Evolutionary conservation across 805 yeast species (phyloP), one percentile per base, ranked within the genome.

Genomic region (Scheffersomyces stipitis): DNA sequence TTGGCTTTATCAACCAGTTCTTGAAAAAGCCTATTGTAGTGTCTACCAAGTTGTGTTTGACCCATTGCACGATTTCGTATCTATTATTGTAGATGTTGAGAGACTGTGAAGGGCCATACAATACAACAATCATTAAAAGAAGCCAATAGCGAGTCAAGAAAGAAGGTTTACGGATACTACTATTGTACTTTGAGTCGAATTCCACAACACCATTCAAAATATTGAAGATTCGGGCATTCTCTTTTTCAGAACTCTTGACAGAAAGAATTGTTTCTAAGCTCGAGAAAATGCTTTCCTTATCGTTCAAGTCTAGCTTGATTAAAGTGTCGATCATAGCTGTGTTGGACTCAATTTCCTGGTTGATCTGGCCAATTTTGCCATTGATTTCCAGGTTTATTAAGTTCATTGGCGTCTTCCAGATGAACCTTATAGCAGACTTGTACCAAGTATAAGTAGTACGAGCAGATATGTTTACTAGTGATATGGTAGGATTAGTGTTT

Each of bases 1-100:
- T 53, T 1, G 98, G 99, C 31, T 75, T 74, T 28, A 87, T 64
- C 3, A 91, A 74, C 98, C 99, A 91, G 56, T 90, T 88, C 22
- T 69, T 60, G 69, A 81, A 75, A 49, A 90, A 83, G 3, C 91
- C 87, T 18, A 54, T 52, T 1, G 71, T 51, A 0, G 95, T 82
- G n/a, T 81, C 86, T 12, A 80, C 58, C 4, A 87, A 54, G 36
- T 83, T 82, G 33, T 68, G 66, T 34, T 67, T 63, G 30, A 80
- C 40, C 82, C 93, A 86, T 1, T 67, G 54, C 2, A 66, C 43
- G 13, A 88, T 76, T 13, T 67, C 73, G 13, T 62, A 64, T 41
- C 85, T 68, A 43, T 81, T 78, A 2, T 71, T 62, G 51, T 83
- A 65, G 2, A 75, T 42, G 37, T 62, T 62, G 18, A 51, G 31